A percentile compares a stretch with the other conserved stretches of the same genome.
Conservation (phyloP, 2,329 filamentous ascomycete species). For the Botrytis sinoallii region DNA sequence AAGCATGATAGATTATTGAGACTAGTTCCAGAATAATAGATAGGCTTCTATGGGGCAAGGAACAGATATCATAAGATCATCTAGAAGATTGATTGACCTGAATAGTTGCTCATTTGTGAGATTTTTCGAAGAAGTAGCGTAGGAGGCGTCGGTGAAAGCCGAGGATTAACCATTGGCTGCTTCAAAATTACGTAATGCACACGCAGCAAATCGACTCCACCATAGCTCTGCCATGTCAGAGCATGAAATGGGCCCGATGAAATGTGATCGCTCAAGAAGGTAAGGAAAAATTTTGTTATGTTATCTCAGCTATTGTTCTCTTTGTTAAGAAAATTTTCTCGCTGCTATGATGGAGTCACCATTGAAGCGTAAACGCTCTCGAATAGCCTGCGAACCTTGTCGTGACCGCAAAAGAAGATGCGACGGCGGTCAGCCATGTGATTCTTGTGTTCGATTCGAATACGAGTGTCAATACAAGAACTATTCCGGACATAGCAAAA, state of each 20-base stretch:
- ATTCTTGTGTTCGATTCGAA: slow-evolving; percentile 6
- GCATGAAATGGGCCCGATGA: neutral
- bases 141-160: neutral
- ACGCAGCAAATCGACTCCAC: neutral
- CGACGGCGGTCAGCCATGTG: slow-evolving; percentile 9
- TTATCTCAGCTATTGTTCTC: neutral
- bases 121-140: neutral
- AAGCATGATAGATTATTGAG: too few species aligned
- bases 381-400: slow-evolving; percentile 16
- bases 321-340: neutral
- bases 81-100: neutral
- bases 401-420: slow-evolving; percentile 16
- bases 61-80: neutral
- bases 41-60: neutral
- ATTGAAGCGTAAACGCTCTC: slow-evolving; percentile 11
- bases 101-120: neutral
- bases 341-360: neutral
- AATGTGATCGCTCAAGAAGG: neutral
- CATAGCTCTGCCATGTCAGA: neutral
- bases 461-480: neutral
- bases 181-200: neutral
- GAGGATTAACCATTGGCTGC: neutral
- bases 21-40: neutral
- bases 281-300: neutral
- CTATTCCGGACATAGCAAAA: neutral